phyloP scores from a whole-genome alignment of 345 rosid genomes.

The Clarkia xantiana region DNA sequence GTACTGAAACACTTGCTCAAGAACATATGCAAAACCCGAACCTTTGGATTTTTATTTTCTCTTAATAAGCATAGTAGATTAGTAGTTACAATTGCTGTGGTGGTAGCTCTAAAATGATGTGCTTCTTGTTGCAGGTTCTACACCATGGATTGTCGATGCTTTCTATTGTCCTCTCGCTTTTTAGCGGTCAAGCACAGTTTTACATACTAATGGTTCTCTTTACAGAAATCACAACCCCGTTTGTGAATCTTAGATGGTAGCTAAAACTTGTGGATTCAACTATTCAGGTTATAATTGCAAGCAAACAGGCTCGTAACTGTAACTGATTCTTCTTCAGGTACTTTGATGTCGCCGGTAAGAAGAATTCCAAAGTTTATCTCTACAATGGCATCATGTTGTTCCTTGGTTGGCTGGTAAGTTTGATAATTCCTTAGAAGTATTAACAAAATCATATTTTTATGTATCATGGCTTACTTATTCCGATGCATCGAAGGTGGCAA shows the following conservation, averaged over 20 bases:
- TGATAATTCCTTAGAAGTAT: neutral
- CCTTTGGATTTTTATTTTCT: too few species aligned
- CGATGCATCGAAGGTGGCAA: slow-evolving; percentile 37
- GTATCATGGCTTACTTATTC: neutral
- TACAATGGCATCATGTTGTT: slow-evolving; percentile 59
- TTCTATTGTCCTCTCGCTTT: slow-evolving; percentile 46
- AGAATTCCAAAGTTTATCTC: slow-evolving; percentile 40
- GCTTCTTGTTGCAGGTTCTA: slow-evolving; percentile 27
- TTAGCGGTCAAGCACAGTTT: slow-evolving; percentile 60
- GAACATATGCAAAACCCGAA: too few species aligned
- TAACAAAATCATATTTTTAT: neutral
- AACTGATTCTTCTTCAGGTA: slow-evolving; percentile 30
- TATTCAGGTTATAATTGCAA: neutral
- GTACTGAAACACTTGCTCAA: slow-evolving; percentile 9
- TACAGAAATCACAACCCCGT: slow-evolving; percentile 64
- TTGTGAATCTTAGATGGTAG: slow-evolving; percentile 79
- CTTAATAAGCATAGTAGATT: too few species aligned
- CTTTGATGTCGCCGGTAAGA: slow-evolving; percentile 59
- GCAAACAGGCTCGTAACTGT: neutral
- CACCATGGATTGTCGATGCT: slow-evolving; percentile 74
- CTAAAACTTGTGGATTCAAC: neutral
- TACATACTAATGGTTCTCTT: slow-evolving; percentile 77
- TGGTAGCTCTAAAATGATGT: neutral
- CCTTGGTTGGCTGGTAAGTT: slow-evolving; percentile 78
- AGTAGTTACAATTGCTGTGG: neutral